A percentile compares a stretch with the other conserved stretches of the same genome.
Conservation (phyloP, 129 eudicot genomes). For the Escallonia herrerae region DNA sequence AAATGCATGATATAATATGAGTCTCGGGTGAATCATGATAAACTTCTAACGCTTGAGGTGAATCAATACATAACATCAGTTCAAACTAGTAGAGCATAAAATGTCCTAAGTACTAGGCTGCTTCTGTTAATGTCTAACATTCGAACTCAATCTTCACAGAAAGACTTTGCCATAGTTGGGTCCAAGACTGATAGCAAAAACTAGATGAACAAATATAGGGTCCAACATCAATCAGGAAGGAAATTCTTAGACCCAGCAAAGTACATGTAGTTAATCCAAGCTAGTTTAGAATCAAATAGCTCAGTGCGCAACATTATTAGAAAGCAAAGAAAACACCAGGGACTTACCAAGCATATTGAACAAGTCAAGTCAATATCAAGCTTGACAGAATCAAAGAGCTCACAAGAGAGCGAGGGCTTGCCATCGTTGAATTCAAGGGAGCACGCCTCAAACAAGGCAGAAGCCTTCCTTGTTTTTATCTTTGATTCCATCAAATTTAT, state of each 20-base stretch:
- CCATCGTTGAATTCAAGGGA: constrained; percentile 50
- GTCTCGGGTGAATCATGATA: too few species aligned
- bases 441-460: constrained; percentile 56
- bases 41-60: too few species aligned
- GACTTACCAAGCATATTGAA: constrained; percentile 84
- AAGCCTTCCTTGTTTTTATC: constrained; percentile 21
- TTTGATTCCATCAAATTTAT: constrained; percentile 59
- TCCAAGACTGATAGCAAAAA: background rate
- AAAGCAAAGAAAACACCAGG: background rate
- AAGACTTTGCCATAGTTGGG: background rate
- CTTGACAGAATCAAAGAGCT: constrained; percentile 79
- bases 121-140: too few species aligned
- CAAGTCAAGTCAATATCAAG: constrained; percentile 87
- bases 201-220: background rate
- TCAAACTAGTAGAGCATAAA: too few species aligned
- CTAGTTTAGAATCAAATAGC: background rate
- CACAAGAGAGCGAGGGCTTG: constrained; percentile 70
- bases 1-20: too few species aligned
- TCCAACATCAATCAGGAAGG: background rate
- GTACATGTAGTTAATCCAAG: background rate
- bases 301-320: background rate
- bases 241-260: background rate
- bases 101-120: too few species aligned
- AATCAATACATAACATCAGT: too few species aligned
- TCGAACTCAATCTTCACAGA: too few species aligned